Percentiles rank a stretch among this genome's conserved stretches.
These are phyloP conservation scores for Mycena galericulata DNA, from an alignment of 768 basidiomycete genomes.

Conservation along the genomic window DNA sequence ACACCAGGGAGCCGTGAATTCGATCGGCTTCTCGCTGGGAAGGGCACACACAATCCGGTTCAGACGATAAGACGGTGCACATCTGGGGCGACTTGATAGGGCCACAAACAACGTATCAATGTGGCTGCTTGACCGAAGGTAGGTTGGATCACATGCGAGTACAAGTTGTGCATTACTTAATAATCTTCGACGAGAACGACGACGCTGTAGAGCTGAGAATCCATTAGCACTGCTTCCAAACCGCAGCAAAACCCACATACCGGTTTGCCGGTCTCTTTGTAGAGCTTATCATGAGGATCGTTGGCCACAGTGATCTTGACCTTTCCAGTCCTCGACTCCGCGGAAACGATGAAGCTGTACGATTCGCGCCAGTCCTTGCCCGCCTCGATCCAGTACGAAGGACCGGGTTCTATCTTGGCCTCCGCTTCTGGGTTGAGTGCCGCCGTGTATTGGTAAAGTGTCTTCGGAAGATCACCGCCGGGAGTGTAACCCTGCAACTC, in stretches of 20 bases:
- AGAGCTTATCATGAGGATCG: background rate
- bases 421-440: constrained; percentile 10
- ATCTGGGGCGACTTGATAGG: no score
- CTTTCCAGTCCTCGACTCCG: background rate
- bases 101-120: no score
- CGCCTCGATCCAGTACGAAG: constrained; percentile 9
- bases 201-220: constrained; percentile 8
- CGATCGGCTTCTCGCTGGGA: no score
- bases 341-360: constrained; percentile 6
- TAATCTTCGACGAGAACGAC: constrained; percentile 1
- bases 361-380: constrained; percentile 13
- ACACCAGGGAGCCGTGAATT: no score
- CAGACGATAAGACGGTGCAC: no score
- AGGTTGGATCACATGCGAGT: no score
- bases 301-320: constrained; percentile 12
- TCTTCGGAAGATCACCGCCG: constrained; percentile 12
- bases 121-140: no score
- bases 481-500: constrained; percentile 19
- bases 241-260: background rate
- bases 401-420: background rate
- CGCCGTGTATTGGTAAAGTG: constrained; percentile 13
- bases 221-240: background rate
- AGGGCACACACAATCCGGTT: no score
- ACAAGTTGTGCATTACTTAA: background rate
- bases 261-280: background rate